Conservation (phyloP, 1,284 basidiomycete species). For the Mycena citricolor region DNA sequence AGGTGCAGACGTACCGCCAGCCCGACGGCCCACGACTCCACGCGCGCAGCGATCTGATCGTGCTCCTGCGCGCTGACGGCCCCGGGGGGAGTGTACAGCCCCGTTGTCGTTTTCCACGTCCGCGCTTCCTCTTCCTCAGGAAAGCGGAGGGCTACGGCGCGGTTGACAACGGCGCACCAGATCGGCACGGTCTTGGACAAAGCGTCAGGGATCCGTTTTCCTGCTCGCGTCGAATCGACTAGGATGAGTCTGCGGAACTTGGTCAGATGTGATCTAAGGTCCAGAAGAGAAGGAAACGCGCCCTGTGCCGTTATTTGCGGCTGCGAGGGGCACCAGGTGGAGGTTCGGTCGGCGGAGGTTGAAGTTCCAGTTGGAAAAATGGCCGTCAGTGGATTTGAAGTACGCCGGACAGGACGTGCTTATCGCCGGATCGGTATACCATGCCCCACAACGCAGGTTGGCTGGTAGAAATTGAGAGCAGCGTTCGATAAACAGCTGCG, state of each 20-base stretch:
- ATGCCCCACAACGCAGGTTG: constrained; percentile 91
- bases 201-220: constrained; percentile 94
- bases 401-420: constrained; percentile 59
- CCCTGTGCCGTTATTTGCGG: constrained; percentile 58
- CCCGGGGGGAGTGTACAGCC: constrained; percentile 65
- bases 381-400: constrained; percentile 98
- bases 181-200: constrained; percentile 93
- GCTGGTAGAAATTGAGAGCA: constrained; percentile 44
- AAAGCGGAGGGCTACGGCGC: constrained; percentile 47
- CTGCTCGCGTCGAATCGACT: constrained; percentile 91
- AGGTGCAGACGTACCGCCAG: constrained; percentile 48
- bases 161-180: constrained; percentile 93
- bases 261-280: not conserved
- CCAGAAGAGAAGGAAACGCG: not conserved
- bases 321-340: constrained; percentile 67
- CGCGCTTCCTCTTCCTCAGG: constrained; percentile 25
- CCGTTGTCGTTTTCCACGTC: constrained; percentile 37
- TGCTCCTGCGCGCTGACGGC: constrained; percentile 73
- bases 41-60: constrained; percentile 60
- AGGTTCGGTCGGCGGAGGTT: constrained; percentile 86
- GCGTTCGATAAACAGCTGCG: not conserved
- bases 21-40: constrained; percentile 66
- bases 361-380: constrained; percentile 86
- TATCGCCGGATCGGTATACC: constrained; percentile 82
- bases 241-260: constrained; percentile 63